Percentiles rank a stretch among this genome's conserved stretches.
These are phyloP conservation scores for Metschnikowia peoriensis DNA, from an alignment of 805 yeast species.

Conservation along the genomic window DNA sequence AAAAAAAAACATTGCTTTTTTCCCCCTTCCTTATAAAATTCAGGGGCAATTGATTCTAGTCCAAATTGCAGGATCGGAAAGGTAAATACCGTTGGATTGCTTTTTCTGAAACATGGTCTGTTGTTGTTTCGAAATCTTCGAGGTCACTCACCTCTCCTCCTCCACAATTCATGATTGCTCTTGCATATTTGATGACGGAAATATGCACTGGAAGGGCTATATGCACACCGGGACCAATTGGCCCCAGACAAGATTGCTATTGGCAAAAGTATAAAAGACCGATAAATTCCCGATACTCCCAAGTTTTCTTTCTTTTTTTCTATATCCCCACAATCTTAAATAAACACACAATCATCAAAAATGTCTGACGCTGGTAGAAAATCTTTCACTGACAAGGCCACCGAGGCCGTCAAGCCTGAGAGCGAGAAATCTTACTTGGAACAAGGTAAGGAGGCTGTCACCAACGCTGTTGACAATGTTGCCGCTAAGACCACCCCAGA, in stretches of 20 bases:
- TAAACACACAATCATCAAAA: neutral
- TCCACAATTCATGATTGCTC: neutral
- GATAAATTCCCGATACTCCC: neutral
- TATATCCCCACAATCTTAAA: neutral
- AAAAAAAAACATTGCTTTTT: too few species aligned
- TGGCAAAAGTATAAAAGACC: constrained; percentile 6
- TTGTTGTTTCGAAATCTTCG: too few species aligned
- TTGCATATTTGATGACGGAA: constrained; percentile 1
- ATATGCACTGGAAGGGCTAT: neutral
- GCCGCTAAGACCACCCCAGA: constrained; percentile 64
- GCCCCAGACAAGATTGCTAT: constrained; percentile 3
- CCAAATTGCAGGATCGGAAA: too few species aligned
- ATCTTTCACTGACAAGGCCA: constrained; percentile 62
- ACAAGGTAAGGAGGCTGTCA: constrained; percentile 67
- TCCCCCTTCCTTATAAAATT: too few species aligned
- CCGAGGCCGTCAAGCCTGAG: constrained; percentile 70
- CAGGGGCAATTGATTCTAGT: too few species aligned
- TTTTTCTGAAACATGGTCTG: neutral
- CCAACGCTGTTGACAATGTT: constrained; percentile 64
- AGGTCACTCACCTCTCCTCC: neutral
- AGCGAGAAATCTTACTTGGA: constrained; percentile 61
- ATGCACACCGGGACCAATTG: constrained; percentile 4
- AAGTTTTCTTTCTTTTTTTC: neutral
- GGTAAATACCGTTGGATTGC: neutral
- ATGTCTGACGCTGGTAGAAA: constrained; percentile 68